A percentile compares a stretch with the other conserved stretches of the same genome.
Evolutionary conservation across 192 early-diverging fungal species (phyloP).

Genomic region (Chytriomyces confervae): DNA sequence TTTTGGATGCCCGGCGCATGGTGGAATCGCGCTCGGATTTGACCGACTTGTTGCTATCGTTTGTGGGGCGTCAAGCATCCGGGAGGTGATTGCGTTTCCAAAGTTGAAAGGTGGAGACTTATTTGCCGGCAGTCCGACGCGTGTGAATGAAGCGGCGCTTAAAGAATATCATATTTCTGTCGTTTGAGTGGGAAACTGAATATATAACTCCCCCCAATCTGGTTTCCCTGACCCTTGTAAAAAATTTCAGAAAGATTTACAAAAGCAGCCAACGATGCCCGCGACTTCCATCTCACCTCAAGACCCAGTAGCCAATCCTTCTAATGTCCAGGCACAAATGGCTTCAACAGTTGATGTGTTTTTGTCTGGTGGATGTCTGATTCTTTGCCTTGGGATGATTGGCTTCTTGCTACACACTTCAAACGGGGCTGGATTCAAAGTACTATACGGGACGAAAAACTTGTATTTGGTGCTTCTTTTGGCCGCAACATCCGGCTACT

Average conservation of each 20-base stretch:
- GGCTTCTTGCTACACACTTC: conserved; percentile 2
- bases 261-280: too few relatives aligned
- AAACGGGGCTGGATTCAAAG: not conserved
- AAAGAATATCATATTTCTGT: conserved; percentile 61
- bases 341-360: not conserved
- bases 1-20: conserved; percentile 88
- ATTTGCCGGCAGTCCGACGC: conserved; percentile 77
- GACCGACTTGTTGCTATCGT: conserved; percentile 81
- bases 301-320: too few relatives aligned
- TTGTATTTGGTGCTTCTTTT: not conserved
- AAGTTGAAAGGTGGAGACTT: conserved; percentile 84
- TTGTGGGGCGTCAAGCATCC: conserved; percentile 71
- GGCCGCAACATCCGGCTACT: not conserved
- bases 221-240: too few relatives aligned
- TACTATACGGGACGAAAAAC: not conserved
- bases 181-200: too few relatives aligned
- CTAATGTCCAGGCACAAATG: not conserved
- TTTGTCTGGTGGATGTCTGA: not conserved
- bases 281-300: too few relatives aligned
- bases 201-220: too few relatives aligned
- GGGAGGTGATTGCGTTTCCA: conserved; percentile 94
- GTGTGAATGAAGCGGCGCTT: conserved; percentile 63
- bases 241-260: too few relatives aligned
- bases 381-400: not conserved
- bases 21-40: conserved; percentile 85